Evolutionary conservation across 2,329 filamentous ascomycete genomes (phyloP).

Genomic region (Phyllosticta capitalensis): DNA sequence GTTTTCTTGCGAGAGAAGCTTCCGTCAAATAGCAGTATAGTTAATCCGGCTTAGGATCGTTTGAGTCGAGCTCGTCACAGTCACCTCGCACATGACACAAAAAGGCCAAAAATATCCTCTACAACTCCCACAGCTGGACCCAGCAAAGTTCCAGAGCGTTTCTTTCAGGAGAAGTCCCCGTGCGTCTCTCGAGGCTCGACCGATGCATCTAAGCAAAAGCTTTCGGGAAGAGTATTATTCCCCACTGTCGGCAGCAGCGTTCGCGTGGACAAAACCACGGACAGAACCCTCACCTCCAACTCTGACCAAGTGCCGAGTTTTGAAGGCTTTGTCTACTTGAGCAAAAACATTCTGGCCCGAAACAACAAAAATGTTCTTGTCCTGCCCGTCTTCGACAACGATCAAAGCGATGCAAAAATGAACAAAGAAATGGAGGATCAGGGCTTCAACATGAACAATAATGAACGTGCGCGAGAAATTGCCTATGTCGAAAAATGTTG

Average conservation of each 20-base stretch:
- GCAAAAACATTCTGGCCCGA: conserved; percentile 31
- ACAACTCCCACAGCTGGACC: too few species aligned
- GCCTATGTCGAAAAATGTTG: conserved; percentile 25
- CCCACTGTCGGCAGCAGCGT: neutral
- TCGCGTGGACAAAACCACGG: neutral
- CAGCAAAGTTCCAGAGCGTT: too few species aligned
- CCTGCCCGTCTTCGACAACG: conserved; percentile 26
- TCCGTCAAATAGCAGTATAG: too few species aligned
- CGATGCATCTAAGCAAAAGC: too few species aligned
- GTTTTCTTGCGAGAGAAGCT: too few species aligned
- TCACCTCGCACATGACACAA: too few species aligned
- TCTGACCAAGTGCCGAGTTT: conserved; percentile 26
- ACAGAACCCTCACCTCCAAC: neutral
- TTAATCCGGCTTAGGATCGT: too few species aligned
- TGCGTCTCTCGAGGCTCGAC: too few species aligned
- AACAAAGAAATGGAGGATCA: conserved; percentile 19
- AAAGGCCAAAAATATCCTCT: too few species aligned
- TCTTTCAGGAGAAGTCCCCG: too few species aligned
- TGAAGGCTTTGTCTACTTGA: conserved; percentile 33
- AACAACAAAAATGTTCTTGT: conserved; percentile 33
- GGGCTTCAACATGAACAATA: conserved; percentile 21
- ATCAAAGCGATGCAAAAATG: conserved; percentile 14
- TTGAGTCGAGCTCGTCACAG: too few species aligned
- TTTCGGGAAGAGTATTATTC: neutral
- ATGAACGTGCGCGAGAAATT: conserved; percentile 21